phyloP scores from a whole-genome alignment of 2,329 filamentous ascomycete genomes.

The Chaetothyriales sp. region DNA sequence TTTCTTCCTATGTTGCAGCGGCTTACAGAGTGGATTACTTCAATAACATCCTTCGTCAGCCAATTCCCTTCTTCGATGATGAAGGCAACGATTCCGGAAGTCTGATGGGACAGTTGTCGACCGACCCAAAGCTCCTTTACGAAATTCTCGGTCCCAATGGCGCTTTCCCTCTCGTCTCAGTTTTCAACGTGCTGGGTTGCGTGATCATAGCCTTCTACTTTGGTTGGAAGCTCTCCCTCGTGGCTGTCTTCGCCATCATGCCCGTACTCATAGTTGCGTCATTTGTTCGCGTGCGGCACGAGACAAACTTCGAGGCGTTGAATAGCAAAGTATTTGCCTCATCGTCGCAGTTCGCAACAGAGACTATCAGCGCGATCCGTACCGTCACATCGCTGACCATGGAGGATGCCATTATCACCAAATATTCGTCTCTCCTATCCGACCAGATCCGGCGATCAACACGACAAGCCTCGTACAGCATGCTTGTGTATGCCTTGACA shows the following conservation, averaged over 20 bases:
- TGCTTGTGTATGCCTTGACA: conserved; percentile 53
- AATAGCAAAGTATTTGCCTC: conserved; percentile 29
- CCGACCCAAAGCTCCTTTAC: conserved; percentile 37
- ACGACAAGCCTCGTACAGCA: conserved; percentile 47
- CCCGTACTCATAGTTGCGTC: conserved; percentile 38
- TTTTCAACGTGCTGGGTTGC: conserved; percentile 53
- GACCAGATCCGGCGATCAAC: conserved; percentile 48
- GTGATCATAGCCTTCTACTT: conserved; percentile 56
- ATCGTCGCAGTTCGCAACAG: conserved; percentile 61
- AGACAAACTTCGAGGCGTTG: conserved; percentile 13
- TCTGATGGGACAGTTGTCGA: conserved; percentile 34
- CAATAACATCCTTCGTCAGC: conserved; percentile 31
- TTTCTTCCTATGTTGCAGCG: conserved; percentile 22
- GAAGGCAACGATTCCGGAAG: conserved; percentile 37
- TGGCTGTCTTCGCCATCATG: conserved; percentile 47
- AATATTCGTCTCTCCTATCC: conserved; percentile 47
- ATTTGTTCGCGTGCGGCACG: conserved; percentile 23
- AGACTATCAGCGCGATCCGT: conserved; percentile 59
- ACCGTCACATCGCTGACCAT: conserved; percentile 59
- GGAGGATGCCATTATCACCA: conserved; percentile 49
- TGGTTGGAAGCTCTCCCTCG: conserved; percentile 63
- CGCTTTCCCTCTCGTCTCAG: conserved; percentile 60
- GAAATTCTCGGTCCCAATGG: conserved; percentile 43
- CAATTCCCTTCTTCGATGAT: conserved; percentile 30
- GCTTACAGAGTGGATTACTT: conserved; percentile 34